Evolutionary conservation across 768 basidiomycete genomes (phyloP), one percentile per base, ranked within the genome.

Genomic region (Neoboletus brunneissimus): DNA sequence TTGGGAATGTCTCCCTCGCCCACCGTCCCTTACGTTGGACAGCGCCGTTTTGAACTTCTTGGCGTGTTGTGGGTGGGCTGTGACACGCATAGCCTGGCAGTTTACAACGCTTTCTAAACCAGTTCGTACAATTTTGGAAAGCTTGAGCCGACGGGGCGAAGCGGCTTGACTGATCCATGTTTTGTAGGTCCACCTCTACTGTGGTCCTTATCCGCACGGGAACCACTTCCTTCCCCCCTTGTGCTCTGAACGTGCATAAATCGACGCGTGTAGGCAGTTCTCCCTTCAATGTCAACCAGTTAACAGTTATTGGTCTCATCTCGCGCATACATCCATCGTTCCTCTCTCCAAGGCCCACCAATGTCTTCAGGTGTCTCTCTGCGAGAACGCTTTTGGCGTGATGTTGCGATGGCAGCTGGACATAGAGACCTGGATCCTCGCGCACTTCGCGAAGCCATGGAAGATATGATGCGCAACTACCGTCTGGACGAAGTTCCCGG

Each of bases 321-420:
- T 44, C 43, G 29, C 37, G 38, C 63, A 58, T 51, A 50, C 32
- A 55, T 41, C 22, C 53, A 37, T 40, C 56, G 1, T 53, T 54
- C 34, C 25, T 13, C 20, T 35, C 20, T 31, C 37, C 34, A 37
- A 20, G n/a, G 12, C n/a, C 18, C 40, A 5, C 27, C 40, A 7
- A 68, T 69, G 67, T 20, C 61, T 40, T 25, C 51, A 8, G 58
- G 54, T 31, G 4, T 5, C 45, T 32, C 64, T 7, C 23, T 68
- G 23, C 64, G 52, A 7, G 64, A 65, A n/a, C 65, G 61, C 35
- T 69, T 65, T 32, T 69, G 67, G 67, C 60, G 58, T 49, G 61
- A 69, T 29, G 58, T 67, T 10, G 60, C 61, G 11, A 50, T 50
- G 5, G 64, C 43, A 11, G 42, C 47, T 12, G 58, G 54, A 5